Conservation (phyloP, 2,329 filamentous ascomycete genomes). For the Daldinia eschscholtzii region DNA sequence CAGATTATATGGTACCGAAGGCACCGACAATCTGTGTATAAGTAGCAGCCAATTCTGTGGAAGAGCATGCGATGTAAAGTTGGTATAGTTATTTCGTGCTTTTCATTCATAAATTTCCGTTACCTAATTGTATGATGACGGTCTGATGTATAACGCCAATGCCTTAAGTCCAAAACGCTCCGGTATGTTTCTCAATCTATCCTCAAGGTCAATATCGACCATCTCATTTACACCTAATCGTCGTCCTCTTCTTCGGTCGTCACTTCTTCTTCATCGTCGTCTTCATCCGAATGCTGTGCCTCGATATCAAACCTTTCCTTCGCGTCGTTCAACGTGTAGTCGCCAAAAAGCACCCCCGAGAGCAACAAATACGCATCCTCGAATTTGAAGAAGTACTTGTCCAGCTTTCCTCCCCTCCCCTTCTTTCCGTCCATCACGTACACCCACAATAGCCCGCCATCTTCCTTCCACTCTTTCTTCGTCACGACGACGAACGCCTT, state of each 20-base stretch:
- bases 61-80: too few relatives aligned
- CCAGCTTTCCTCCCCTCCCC: slow-evolving; percentile 2
- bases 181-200: not conserved
- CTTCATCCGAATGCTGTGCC: not conserved
- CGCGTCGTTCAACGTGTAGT: not conserved
- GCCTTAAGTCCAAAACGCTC: not conserved
- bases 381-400: slow-evolving; percentile 16
- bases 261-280: not conserved
- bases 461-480: slow-evolving; percentile 12
- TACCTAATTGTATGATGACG: too few relatives aligned
- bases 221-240: not conserved
- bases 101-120: too few relatives aligned
- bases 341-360: not conserved
- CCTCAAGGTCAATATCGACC: too few relatives aligned
- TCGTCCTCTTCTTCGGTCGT: slow-evolving; percentile 6
- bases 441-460: slow-evolving; percentile 9
- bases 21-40: too few relatives aligned
- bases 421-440: slow-evolving; percentile 7
- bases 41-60: too few relatives aligned
- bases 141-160: not conserved
- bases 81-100: too few relatives aligned
- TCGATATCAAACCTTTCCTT: not conserved
- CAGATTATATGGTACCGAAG: too few relatives aligned
- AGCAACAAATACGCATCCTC: not conserved
- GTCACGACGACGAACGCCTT: slow-evolving; percentile 9